Evolutionary conservation across 495 filamentous ascomycete species (phyloP), one percentile per base, ranked within the genome.

Genomic region (Glutinoglossum americanum): DNA sequence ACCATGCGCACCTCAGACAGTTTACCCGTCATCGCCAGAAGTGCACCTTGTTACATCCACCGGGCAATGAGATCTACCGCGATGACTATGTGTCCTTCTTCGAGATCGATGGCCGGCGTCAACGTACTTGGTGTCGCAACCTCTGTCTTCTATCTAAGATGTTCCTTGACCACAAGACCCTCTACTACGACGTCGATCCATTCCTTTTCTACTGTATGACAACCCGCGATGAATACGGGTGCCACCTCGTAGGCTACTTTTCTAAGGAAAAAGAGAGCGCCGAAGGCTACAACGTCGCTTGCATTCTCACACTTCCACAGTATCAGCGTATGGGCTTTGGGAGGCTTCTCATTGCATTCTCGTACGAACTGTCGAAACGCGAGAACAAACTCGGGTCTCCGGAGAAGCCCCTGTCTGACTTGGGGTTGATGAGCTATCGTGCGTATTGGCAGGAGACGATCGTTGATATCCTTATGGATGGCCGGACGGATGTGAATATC

Each of bases 141-240:
- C 76, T 98, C 25, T 97, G 92, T 68, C 74, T 98, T 0, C 75
- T 98, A 5, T 87, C 80, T 59, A 98, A 98, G 66, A 83, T 96
- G 66, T 98, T 98, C 71, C 80, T 98, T 27, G 92, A 97, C 63
- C 92, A 97, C 73, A 98, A 98, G 69, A 97, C 92, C 8, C 83
- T 98, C n/a, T 98, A 95, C 76, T 98, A 97, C 71, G 92, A 98
- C 64, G 92, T 98, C 56, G 92, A 98, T 65, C 92, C 92, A 9
- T 98, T 98, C 70, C 72, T 97, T 10, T 98, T 97, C 74, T 98
- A 98, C 72, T 90, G 89, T 77, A 98, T 98, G 92, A 84, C 80
- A 55, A 84, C 80, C 15, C 80, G 88, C 57, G 85, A 87, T 59
- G 83, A 86, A 51, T 83, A 83, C 54, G 92, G 92, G 10, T 90